These are phyloP conservation scores for Entomortierella beljakovae DNA, from an alignment of 192 early-diverging fungal genomes.

Conservation along the genomic window DNA sequence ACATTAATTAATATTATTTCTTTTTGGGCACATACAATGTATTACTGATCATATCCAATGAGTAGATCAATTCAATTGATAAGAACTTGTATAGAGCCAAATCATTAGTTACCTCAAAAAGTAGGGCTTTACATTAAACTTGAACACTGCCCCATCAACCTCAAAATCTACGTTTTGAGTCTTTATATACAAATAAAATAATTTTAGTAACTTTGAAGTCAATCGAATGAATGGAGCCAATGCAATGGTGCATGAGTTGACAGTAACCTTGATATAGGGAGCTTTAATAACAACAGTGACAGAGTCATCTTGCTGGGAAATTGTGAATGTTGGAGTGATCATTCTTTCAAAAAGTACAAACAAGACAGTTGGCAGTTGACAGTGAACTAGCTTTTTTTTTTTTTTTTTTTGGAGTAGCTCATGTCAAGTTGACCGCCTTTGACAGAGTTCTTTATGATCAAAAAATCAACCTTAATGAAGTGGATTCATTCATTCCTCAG, in stretches of 20 bases:
- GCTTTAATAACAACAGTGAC: conserved; percentile 83
- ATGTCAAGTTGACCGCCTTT: conserved; percentile 28
- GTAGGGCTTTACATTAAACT: conserved; percentile 91
- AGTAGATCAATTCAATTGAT: too few relatives aligned
- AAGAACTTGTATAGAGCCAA: too few relatives aligned
- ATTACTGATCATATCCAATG: too few relatives aligned
- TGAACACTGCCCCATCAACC: conserved; percentile 85
- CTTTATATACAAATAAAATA: conserved; percentile 43
- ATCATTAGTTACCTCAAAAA: conserved; percentile 79
- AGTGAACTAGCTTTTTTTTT: too few relatives aligned
- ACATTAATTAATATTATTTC: too few relatives aligned
- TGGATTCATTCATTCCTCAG: conserved; percentile 7
- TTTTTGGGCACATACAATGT: too few relatives aligned
- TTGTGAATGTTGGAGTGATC: conserved; percentile 90
- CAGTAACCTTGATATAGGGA: conserved; percentile 80
- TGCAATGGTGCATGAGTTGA: neutral
- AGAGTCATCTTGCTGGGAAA: conserved; percentile 80
- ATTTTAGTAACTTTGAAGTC: neutral
- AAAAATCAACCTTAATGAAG: conserved; percentile 14
- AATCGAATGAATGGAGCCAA: neutral
- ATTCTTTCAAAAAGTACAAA: conserved; percentile 66
- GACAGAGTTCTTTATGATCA: conserved; percentile 44
- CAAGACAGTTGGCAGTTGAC: too few relatives aligned
- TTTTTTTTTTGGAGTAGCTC: too few relatives aligned
- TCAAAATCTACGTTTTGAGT: conserved; percentile 90